Evolutionary conservation across 306 rosid species (phyloP), one percentile per base, ranked within the genome.

Genomic region (Dryas drummondii): DNA sequence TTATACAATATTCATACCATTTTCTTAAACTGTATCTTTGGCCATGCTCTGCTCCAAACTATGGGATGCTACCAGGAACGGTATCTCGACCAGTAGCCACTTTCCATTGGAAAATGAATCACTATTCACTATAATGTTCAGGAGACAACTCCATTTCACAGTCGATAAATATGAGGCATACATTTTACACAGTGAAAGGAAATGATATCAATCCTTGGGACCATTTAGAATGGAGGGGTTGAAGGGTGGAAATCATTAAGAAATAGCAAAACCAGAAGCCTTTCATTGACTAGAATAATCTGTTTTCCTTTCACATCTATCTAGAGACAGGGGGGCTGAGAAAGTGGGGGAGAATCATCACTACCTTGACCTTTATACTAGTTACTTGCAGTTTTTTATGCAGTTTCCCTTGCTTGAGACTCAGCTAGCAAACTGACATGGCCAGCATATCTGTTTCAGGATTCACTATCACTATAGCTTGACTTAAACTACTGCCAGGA

Each of bases 401-500:
- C 68, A 77, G 71, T 72, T 69, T 75, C 79, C 75, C 77, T 76
- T 76, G 82, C 81, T 78, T 16, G 54, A 86, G 76, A 65, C 79
- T 68, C 76, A 5, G 87, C 76, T 76, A 71, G 70, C 75, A 70
- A 79, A 69, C 45, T 84, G 83, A 75, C 63, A 55, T 63, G 78
- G 83, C 77, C 78, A 79, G 78, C 79, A 64, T 46, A 67, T 68
- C 79, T 60, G 82, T 75, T 78, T 60, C 64, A 68, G 83, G 81
- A 76, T 72, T 67, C 15, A 72, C 64, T 72, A 57, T 62, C 72
- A 51, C 66, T 78, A 72, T 70, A 70, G 66, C 80, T 54, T 27
- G 53, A 71, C 76, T 63, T 75, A 73, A 70, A 58, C 87, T 90
- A 86, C 88, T 86, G 88, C 98, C 98, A 96, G 12, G 96, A 79